Base-by-base conservation (phyloP, 2,329 filamentous ascomycete genomes). In the Exutisphaerella laricina region DNA sequence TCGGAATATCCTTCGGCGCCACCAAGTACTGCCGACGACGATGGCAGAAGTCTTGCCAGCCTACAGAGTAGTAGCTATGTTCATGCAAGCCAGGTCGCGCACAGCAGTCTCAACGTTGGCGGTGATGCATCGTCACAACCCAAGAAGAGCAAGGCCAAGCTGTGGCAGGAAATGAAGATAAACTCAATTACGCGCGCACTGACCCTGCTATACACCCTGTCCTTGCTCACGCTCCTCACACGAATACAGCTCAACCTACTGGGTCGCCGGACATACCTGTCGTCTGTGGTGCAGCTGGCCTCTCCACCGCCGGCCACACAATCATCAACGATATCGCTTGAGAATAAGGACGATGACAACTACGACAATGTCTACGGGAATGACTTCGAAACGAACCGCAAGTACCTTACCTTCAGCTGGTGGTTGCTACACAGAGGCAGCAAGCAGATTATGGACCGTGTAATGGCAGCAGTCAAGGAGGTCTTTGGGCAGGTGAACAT, bases 81-180 rank as follows among this genome's bases (percentile, higher is more conserved):
- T 22, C 88, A 94, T 62, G 79, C 86, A 8, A 94, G 85, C 65
- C 88, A 94, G 67, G 69, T 85, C 38, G 73, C 72, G 3, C 69
- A 81, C 13, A 63, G 55, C 29, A 50, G 43, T 10, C 45, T 53
- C 29, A 43, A 46, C 12, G 17, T 45, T 13, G 46, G 44, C 32
- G n/a, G n/a, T n/a, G 50, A 39, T 9, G 32, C 39, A 13, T 58
- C 70, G 69, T 50, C 72, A 58, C 62, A 72, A 46, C 74, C 75
- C 46, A 86, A 80, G 64, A 89, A 84, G 69, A 88, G 82, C 48
- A 97, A 97, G 75, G 79, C 86, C 37, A 89, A 97, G 69, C 73
- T 98, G 32, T 98, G 92, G 92, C 89, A 94, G 64, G 90, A 98
- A 61, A 78, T 98, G 66, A 96, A 94, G 61, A 95, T 97, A 55